These are phyloP conservation scores for Rhynchosporium agropyri DNA, from an alignment of 2,329 filamentous ascomycete genomes.

Conservation along the genomic window DNA sequence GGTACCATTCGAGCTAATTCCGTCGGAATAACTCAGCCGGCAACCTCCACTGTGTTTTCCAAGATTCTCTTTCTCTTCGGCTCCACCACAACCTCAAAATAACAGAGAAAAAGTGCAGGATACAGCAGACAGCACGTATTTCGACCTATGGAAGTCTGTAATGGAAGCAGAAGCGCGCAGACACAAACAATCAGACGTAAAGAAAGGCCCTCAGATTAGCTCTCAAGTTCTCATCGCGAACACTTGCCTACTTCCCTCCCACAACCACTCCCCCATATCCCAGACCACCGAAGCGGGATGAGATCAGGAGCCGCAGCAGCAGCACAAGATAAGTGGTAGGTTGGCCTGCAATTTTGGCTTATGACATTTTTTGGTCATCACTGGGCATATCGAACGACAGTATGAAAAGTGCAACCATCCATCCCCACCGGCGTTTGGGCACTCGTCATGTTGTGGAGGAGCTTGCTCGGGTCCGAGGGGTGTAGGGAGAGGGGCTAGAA, in stretches of 20 bases:
- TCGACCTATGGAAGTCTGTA: no score
- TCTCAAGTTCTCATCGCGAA: conserved; percentile 46
- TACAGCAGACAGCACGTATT: not conserved
- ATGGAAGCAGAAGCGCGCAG: not conserved
- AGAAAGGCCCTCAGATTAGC: conserved; percentile 44
- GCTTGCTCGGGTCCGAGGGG: not conserved
- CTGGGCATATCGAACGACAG: conserved; percentile 32
- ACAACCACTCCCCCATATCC: conserved; percentile 12
- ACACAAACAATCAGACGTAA: conserved; percentile 19
- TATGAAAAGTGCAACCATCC: not conserved
- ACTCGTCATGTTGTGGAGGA: not conserved
- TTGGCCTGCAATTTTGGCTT: conserved; percentile 46
- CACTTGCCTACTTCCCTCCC: conserved; percentile 35
- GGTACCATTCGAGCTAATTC: no score
- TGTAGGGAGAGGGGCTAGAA: conserved; percentile 7
- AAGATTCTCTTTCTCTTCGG: no score
- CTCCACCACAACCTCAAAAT: no score
- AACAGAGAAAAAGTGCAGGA: no score
- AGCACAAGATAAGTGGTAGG: conserved; percentile 33
- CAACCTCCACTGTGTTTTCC: no score
- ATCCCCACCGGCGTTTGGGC: not conserved
- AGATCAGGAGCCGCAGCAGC: conserved; percentile 18
- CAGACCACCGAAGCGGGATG: not conserved
- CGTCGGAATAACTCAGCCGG: no score
- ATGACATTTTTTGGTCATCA: conserved; percentile 45